Percentiles rank a stretch among this genome's conserved stretches.
Conservation (phyloP, 495 filamentous ascomycete genomes). For the Penicillium nucicola region DNA sequence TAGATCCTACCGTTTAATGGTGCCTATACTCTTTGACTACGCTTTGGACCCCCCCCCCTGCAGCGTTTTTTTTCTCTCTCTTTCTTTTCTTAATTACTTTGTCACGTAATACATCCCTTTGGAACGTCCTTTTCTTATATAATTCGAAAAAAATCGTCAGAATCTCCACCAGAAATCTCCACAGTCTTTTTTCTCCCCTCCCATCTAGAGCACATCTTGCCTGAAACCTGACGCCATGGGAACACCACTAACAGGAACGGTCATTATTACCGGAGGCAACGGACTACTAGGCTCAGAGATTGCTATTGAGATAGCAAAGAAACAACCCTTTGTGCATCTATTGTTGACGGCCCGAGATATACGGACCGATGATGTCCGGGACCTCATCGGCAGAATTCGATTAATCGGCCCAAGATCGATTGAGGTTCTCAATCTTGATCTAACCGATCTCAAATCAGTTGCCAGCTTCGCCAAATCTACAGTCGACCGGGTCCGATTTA, state of each 20-base stretch:
- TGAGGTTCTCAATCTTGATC: conserved; percentile 33
- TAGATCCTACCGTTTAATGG: conserved; percentile 3
- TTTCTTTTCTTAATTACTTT: background rate
- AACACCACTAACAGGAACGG: conserved; percentile 37
- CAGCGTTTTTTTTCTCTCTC: background rate
- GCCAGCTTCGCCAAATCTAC: conserved; percentile 30
- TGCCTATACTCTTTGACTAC: conserved; percentile 2
- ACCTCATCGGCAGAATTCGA: conserved; percentile 29
- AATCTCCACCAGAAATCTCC: background rate
- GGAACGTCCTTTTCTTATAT: background rate
- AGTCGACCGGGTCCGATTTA: conserved; percentile 33
- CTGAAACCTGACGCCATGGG: conserved; percentile 21
- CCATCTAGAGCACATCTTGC: background rate
- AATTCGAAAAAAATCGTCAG: background rate
- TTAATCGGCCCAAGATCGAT: conserved; percentile 39
- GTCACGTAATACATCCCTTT: conserved; percentile 1
- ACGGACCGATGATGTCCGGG: conserved; percentile 26
- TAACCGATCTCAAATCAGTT: conserved; percentile 34
- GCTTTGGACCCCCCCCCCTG: background rate
- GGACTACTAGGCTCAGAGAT: conserved; percentile 39
- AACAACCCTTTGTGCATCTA: conserved; percentile 37
- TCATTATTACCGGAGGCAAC: conserved; percentile 43
- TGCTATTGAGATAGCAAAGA: conserved; percentile 38
- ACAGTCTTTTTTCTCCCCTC: background rate
- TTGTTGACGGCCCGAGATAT: conserved; percentile 36